Conservation (phyloP, 805 yeast genomes). For the Saccharomycopsis amapae region DNA sequence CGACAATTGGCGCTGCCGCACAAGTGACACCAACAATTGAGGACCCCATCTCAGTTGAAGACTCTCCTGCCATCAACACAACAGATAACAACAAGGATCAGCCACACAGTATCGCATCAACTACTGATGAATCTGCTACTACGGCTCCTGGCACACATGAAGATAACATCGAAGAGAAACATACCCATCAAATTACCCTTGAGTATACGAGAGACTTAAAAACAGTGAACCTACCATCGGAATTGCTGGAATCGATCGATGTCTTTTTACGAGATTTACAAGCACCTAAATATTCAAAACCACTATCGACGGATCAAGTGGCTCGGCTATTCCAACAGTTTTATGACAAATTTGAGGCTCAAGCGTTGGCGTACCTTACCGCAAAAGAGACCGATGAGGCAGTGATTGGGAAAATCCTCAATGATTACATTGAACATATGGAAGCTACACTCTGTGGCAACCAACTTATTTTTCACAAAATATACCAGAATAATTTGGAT, state of each 20-base stretch:
- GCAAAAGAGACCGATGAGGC: neutral
- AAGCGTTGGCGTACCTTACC: neutral
- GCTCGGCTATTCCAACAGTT: constrained; percentile 17
- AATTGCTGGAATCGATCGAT: constrained; percentile 2
- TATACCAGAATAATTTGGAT: constrained; percentile 16
- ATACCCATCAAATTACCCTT: too few relatives aligned
- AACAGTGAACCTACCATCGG: constrained; percentile 10
- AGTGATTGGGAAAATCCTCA: neutral
- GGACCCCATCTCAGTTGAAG: neutral
- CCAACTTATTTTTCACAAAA: constrained; percentile 14
- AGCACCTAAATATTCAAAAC: constrained; percentile 21
- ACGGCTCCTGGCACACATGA: neutral
- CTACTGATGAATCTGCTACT: neutral
- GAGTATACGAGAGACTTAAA: constrained; percentile 9
- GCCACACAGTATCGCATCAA: neutral
- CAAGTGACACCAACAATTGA: neutral
- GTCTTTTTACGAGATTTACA: constrained; percentile 18
- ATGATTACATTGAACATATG: constrained; percentile 14
- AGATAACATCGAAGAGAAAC: neutral
- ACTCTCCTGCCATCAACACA: neutral
- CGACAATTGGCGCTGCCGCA: neutral
- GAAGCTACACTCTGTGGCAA: constrained; percentile 14
- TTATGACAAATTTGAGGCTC: constrained; percentile 15
- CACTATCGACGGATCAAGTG: constrained; percentile 20
- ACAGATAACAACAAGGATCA: neutral